phyloP scores from a whole-genome alignment of 345 rosid species.

The Eutrema yunnanense region DNA sequence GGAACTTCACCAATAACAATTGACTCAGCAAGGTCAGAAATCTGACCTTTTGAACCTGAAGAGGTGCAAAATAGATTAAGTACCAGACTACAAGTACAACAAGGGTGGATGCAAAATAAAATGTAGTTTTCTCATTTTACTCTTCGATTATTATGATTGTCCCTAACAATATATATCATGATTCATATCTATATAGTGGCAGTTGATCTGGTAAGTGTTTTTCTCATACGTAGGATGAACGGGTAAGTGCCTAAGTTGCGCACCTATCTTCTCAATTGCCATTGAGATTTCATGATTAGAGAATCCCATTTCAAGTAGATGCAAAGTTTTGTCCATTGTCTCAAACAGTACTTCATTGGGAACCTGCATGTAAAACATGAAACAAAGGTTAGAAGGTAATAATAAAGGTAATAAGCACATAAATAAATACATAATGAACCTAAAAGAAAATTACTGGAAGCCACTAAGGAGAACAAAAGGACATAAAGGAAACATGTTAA shows the following conservation, averaged over 20 bases:
- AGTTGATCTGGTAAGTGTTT: not conserved
- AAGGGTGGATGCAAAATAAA: not conserved
- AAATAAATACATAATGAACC: not conserved
- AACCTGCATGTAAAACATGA: slow-evolving; percentile 19
- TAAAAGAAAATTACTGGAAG: slow-evolving; percentile 2
- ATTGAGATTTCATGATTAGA: slow-evolving; percentile 73
- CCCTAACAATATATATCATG: not conserved
- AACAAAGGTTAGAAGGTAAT: slow-evolving; percentile 1
- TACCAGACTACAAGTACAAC: not conserved
- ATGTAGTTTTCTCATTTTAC: not conserved
- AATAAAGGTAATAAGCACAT: not conserved
- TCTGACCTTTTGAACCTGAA: slow-evolving; percentile 65
- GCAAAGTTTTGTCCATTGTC: slow-evolving; percentile 81
- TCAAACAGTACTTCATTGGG: slow-evolving; percentile 61
- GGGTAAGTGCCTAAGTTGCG: slow-evolving; percentile 23
- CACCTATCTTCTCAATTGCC: slow-evolving; percentile 81
- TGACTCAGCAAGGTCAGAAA: slow-evolving; percentile 66
- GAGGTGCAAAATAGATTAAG: not conserved
- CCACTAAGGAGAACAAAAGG: not conserved
- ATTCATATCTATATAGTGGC: not conserved
- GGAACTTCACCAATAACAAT: slow-evolving; percentile 58
- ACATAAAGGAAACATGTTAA: not conserved
- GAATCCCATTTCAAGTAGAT: slow-evolving; percentile 89
- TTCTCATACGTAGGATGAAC: not conserved
- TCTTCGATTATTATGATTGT: not conserved